Evolutionary conservation across 768 basidiomycete species (phyloP).

Genomic region (Ramaria rubella): DNA sequence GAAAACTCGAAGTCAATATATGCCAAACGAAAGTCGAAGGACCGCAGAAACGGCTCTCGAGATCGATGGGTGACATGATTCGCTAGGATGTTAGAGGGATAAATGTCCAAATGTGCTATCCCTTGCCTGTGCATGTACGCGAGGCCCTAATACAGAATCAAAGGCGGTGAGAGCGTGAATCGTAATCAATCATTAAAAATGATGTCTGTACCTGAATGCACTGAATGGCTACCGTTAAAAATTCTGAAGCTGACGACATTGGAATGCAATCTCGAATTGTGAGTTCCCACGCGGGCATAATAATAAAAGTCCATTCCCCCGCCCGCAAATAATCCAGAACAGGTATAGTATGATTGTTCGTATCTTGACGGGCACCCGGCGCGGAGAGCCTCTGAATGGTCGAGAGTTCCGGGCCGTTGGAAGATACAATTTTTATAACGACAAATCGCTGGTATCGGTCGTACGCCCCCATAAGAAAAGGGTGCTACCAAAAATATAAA

Average conservation of each 20-base stretch:
- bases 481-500: neutral
- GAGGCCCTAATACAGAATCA: conserved; percentile 1
- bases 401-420: neutral
- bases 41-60: neutral
- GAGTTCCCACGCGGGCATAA: conserved; percentile 6
- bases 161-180: neutral
- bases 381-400: neutral
- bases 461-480: conserved; percentile 6
- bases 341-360: conserved; percentile 1
- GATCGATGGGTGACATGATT: conserved; percentile 1
- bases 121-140: conserved; percentile 3
- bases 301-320: conserved; percentile 1
- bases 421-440: neutral
- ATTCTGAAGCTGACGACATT: neutral
- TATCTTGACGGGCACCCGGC: neutral
- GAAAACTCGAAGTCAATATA: conserved; percentile 8
- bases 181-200: neutral
- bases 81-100: neutral
- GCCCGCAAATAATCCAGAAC: neutral
- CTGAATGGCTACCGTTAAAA: neutral
- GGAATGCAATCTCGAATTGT: neutral
- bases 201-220: conserved; percentile 4
- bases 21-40: conserved; percentile 1
- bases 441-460: conserved; percentile 3
- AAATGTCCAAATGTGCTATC: conserved; percentile 5